These are phyloP conservation scores for Paracorniculantispora psalliotae DNA, from an alignment of 2,329 filamentous ascomycete species.

Conservation along the genomic window DNA sequence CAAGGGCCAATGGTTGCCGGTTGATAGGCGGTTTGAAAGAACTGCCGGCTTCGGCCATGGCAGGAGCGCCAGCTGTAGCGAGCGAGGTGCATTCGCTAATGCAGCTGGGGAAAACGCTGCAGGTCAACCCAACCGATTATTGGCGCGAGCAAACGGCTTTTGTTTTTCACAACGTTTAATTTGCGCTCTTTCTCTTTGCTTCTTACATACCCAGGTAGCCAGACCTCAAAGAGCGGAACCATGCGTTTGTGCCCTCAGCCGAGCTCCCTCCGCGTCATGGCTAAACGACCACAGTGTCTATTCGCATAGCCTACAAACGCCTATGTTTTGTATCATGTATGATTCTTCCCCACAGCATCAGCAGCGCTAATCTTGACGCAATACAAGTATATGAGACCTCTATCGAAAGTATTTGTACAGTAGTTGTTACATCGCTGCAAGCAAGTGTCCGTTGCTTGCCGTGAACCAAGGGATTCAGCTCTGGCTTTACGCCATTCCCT, in stretches of 20 bases:
- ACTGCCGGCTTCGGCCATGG: conserved; percentile 5
- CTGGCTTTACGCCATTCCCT: background rate
- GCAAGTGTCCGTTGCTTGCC: background rate
- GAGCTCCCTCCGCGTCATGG: too few relatives aligned
- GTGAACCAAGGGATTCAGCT: background rate
- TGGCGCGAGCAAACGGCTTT: background rate
- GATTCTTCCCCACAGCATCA: background rate
- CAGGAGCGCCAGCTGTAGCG: conserved; percentile 11
- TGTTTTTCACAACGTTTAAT: background rate
- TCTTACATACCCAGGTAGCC: too few relatives aligned
- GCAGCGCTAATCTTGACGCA: background rate
- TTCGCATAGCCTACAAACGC: background rate
- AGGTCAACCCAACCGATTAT: background rate
- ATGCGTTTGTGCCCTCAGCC: too few relatives aligned
- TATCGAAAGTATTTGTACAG: conserved; percentile 9
- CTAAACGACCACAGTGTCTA: too few relatives aligned
- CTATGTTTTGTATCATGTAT: background rate
- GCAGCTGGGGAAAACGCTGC: background rate
- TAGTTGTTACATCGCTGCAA: conserved; percentile 7
- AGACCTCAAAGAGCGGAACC: too few relatives aligned
- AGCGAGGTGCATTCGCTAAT: conserved; percentile 11
- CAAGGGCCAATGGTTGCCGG: conserved; percentile 1
- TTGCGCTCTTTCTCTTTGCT: background rate
- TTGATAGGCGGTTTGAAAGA: conserved; percentile 1
- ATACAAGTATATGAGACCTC: background rate